phyloP scores from a whole-genome alignment of 257 asterid genomes.

The Capsicum baccatum region DNA sequence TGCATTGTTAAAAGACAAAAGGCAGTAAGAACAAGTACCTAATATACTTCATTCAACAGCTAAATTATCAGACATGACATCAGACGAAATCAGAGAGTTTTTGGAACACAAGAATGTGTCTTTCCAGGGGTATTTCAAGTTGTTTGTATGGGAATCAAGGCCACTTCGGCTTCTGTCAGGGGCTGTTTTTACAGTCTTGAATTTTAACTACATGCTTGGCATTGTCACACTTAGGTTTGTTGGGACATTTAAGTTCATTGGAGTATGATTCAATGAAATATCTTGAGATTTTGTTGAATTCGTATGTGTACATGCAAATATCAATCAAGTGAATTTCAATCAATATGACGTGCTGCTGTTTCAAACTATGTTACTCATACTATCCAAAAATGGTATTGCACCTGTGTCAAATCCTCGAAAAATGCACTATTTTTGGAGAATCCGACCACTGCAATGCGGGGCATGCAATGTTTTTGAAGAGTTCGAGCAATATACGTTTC shows the following conservation, averaged over 20 bases:
- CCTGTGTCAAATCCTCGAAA: no score
- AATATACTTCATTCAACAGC: conserved; percentile 12
- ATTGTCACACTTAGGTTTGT: conserved; percentile 38
- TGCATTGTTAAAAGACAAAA: background rate
- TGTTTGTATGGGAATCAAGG: conserved; percentile 44
- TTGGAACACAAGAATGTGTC: conserved; percentile 33
- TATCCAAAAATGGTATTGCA: no score
- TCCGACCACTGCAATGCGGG: no score
- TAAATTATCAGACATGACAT: conserved; percentile 32
- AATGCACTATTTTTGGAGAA: no score
- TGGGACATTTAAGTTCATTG: conserved; percentile 43
- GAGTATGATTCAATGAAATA: conserved; percentile 7
- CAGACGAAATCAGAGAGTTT: conserved; percentile 32
- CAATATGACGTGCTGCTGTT: no score
- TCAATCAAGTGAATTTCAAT: no score
- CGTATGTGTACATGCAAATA: no score
- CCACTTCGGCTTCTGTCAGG: conserved; percentile 42
- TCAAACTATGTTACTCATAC: no score
- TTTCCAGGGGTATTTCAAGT: conserved; percentile 35
- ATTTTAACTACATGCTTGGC: conserved; percentile 38
- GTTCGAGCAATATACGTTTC: background rate
- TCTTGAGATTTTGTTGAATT: no score
- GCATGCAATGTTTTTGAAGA: no score
- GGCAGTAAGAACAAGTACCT: conserved; percentile 11
- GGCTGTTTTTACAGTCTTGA: conserved; percentile 38